Evolutionary conservation across 345 rosid species (phyloP).

Genomic region (Eucalyptus guilfoylei): DNA sequence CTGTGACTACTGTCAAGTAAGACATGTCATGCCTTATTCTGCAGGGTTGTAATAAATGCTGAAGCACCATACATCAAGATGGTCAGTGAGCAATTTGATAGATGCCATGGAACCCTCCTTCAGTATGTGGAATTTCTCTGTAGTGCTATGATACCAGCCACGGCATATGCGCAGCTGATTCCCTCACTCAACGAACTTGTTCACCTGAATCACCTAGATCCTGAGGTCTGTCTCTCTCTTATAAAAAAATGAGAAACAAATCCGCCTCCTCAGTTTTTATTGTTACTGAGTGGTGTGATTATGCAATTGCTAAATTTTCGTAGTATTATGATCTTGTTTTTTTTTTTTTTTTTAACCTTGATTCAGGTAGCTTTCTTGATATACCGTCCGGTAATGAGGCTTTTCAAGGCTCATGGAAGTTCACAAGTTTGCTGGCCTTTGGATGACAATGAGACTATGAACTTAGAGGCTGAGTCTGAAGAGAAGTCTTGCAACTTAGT

Average conservation of each 20-base stretch:
- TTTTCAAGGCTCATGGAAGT: slow-evolving; percentile 61
- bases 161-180: slow-evolving; percentile 70
- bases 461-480: slow-evolving; percentile 26
- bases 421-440: slow-evolving; percentile 87
- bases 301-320: background rate
- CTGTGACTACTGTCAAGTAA: background rate
- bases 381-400: slow-evolving; percentile 96
- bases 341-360: background rate
- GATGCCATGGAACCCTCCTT: slow-evolving; percentile 98
- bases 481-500: slow-evolving; percentile 29
- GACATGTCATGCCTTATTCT: slow-evolving; percentile 2
- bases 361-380: slow-evolving; percentile 89
- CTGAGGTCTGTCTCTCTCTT: slow-evolving; percentile 55
- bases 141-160: slow-evolving; percentile 65
- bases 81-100: slow-evolving; percentile 98
- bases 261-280: background rate
- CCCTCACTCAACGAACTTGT: slow-evolving; percentile 87
- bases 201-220: slow-evolving; percentile 87
- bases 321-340: background rate
- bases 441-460: slow-evolving; percentile 33
- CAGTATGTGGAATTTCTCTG: slow-evolving; percentile 94
- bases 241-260: background rate
- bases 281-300: background rate
- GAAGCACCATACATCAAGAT: slow-evolving; percentile 96
- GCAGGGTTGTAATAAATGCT: slow-evolving; percentile 88